phyloP scores from a whole-genome alignment of 192 early-diverging fungal species.

The Coemansia sp. region DNA sequence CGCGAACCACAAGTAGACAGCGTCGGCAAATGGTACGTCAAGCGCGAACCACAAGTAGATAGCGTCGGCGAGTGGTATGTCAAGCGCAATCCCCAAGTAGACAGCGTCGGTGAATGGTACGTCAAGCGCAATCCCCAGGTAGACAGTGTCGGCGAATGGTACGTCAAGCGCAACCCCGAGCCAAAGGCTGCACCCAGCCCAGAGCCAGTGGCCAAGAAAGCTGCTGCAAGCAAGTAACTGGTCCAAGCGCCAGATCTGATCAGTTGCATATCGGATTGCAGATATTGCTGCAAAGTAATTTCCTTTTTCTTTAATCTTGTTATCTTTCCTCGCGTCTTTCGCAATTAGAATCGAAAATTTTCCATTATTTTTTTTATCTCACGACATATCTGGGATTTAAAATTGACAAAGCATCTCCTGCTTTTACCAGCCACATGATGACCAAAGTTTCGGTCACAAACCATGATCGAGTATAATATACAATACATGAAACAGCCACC shows the following conservation, averaged over 20 bases:
- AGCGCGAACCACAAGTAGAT: no score
- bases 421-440: no score
- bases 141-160: no score
- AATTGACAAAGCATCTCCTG: no score
- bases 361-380: no score
- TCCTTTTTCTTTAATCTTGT: background rate
- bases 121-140: background rate
- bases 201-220: background rate
- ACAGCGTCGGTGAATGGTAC: no score
- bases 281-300: background rate
- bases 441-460: no score
- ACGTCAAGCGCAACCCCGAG: background rate
- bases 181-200: background rate
- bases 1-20: background rate
- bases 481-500: background rate
- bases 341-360: background rate
- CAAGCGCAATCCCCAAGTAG: no score
- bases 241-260: background rate
- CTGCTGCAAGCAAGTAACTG: background rate
- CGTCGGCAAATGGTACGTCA: no score
- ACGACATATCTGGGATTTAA: no score
- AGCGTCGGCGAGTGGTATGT: no score
- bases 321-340: background rate
- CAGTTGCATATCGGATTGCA: background rate
- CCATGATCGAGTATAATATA: background rate